phyloP scores from a whole-genome alignment of 2,329 filamentous ascomycete genomes.

The Monosporascus sp. region DNA sequence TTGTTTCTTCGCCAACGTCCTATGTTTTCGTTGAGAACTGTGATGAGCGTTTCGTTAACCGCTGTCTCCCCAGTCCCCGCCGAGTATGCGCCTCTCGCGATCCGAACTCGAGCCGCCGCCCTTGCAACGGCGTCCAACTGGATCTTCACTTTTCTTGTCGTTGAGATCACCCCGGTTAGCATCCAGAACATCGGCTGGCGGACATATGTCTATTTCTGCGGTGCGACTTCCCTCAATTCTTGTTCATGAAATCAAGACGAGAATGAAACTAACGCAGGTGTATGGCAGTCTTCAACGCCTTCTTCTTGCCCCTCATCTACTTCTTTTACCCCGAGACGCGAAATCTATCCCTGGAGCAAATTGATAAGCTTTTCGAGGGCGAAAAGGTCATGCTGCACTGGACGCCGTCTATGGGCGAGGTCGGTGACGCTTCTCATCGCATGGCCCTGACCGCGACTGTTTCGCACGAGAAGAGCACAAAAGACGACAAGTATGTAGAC shows the following conservation, averaged over 20 bases:
- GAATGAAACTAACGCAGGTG: neutral
- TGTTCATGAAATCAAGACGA: neutral
- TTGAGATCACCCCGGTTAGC: neutral
- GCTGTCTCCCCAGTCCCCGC: neutral
- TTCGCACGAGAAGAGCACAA: too few species aligned
- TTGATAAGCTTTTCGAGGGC: neutral
- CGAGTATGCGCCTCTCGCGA: neutral
- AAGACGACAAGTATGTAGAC: too few species aligned
- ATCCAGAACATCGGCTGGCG: neutral
- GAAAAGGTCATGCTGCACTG: too few species aligned
- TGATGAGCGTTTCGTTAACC: neutral
- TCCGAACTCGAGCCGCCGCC: neutral
- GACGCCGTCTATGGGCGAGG: too few species aligned
- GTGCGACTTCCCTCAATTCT: neutral
- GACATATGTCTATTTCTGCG: neutral
- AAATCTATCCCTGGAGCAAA: neutral
- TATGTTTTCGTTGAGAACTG: constrained; percentile 8
- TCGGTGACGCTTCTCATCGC: too few species aligned
- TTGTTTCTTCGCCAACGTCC: constrained; percentile 22
- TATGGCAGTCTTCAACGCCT: too few species aligned
- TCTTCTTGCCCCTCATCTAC: neutral
- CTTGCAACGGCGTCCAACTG: neutral
- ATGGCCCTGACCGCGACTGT: too few species aligned
- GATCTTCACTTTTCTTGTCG: neutral
- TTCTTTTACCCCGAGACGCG: neutral